A percentile compares a stretch with the other conserved stretches of the same genome.
Conservation (phyloP, 306 rosid genomes). For the Corylus heterophylla region DNA sequence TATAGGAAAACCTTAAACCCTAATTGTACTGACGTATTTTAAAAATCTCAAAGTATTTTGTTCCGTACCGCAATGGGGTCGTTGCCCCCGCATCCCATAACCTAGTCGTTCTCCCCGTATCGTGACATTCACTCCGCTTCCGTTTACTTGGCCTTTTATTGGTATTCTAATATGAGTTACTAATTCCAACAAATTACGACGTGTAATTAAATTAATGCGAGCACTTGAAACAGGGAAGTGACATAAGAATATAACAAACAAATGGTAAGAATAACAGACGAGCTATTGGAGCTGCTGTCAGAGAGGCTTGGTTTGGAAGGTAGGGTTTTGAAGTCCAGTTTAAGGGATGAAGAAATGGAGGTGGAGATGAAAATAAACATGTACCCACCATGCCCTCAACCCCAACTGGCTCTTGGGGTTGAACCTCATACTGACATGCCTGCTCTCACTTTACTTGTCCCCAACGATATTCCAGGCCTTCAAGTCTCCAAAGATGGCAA, state of each 20-base stretch:
- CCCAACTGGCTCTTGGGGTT: constrained; percentile 64
- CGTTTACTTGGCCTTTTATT: no score
- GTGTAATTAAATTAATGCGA: no score
- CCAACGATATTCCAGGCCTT: constrained; percentile 62
- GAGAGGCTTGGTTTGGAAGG: constrained; percentile 56
- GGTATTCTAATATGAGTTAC: no score
- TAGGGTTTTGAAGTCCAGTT: constrained; percentile 30
- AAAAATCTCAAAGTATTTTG: no score
- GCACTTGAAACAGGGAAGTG: constrained; percentile 38
- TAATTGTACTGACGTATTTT: no score
- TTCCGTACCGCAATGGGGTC: no score
- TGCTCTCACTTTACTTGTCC: constrained; percentile 56
- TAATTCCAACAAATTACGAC: no score
- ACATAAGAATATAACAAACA: constrained; percentile 54
- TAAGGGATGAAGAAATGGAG: constrained; percentile 53
- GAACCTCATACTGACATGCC: constrained; percentile 82
- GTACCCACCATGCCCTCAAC: constrained; percentile 81
- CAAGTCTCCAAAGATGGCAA: constrained; percentile 49
- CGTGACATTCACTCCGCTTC: no score
- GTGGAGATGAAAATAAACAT: constrained; percentile 73
- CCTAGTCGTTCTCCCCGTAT: no score
- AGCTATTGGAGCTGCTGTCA: constrained; percentile 46
- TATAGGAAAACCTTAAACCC: no score
- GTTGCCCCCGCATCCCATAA: no score
- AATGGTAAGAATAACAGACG: constrained; percentile 35